A percentile compares a stretch with the other conserved stretches of the same genome.
These are phyloP conservation scores for Cardamine occulta DNA, from an alignment of 345 rosid genomes.

Conservation along the genomic window DNA sequence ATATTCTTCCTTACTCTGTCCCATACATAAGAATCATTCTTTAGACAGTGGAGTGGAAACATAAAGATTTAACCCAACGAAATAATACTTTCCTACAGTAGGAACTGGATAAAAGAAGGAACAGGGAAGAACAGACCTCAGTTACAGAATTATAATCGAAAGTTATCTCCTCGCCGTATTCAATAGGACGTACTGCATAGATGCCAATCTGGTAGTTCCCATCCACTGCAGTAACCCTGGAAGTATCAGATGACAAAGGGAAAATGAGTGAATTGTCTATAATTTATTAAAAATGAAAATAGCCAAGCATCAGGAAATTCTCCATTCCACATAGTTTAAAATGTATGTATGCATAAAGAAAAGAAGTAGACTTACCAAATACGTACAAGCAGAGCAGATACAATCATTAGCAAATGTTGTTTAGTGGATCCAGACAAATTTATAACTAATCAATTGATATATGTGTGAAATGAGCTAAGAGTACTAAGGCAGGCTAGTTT, in stretches of 20 bases:
- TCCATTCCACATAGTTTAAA: constrained; percentile 12
- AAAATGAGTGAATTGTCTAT: constrained; percentile 18
- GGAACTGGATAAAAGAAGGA: constrained; percentile 8
- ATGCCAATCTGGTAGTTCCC: constrained; percentile 99
- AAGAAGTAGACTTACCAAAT: constrained; percentile 6
- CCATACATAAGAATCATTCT: constrained; percentile 38
- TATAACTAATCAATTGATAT: constrained; percentile 1
- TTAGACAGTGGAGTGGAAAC: constrained; percentile 18
- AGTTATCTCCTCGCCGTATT: constrained; percentile 91
- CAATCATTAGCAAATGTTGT: constrained; percentile 17
- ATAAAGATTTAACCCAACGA: constrained; percentile 31
- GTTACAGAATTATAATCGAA: constrained; percentile 99
- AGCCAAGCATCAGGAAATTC: constrained; percentile 18
- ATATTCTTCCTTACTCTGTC: constrained; percentile 98
- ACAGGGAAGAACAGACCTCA: constrained; percentile 60
- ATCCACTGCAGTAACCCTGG: constrained; percentile 97
- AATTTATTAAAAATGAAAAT: constrained; percentile 2
- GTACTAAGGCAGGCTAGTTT: constrained; percentile 20
- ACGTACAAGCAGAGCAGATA: constrained; percentile 19
- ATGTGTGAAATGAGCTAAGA: constrained; percentile 14
- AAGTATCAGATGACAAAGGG: constrained; percentile 28
- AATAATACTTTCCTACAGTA: constrained; percentile 18
- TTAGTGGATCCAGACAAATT: constrained; percentile 24
- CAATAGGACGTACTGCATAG: constrained; percentile 79
- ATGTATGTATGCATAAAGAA: constrained; percentile 10